Percentiles rank a stretch among this genome's conserved stretches.
Evolutionary conservation across 2,329 filamentous ascomycete genomes (phyloP).

Genomic region (Aspergillus fijiensis): DNA sequence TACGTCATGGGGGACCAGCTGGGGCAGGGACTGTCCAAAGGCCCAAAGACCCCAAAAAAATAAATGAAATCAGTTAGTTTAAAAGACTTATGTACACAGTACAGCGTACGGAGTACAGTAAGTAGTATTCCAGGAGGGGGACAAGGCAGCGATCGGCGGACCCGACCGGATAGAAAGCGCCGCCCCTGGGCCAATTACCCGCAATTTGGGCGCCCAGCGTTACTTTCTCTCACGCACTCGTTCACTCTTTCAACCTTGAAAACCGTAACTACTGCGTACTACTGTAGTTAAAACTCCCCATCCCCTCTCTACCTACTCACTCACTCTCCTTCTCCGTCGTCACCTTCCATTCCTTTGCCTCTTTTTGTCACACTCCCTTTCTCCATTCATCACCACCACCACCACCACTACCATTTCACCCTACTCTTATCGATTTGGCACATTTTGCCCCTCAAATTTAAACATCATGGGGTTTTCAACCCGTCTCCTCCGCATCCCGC

Average conservation of each 20-base stretch:
- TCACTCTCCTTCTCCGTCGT: constrained; percentile 1
- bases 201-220: constrained; percentile 12
- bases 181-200: constrained; percentile 16
- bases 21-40: no score
- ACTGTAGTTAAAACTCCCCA: constrained; percentile 7
- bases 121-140: background rate
- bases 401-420: background rate
- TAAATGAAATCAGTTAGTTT: no score
- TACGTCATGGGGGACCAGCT: constrained; percentile 3
- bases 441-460: constrained; percentile 13
- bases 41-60: no score
- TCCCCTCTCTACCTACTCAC: constrained; percentile 10
- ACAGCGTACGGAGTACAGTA: background rate
- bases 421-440: background rate
- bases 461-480: constrained; percentile 39
- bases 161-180: constrained; percentile 21
- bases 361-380: constrained; percentile 8
- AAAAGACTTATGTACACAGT: background rate
- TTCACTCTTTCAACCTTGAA: no score
- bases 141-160: constrained; percentile 23
- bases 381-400: constrained; percentile 5
- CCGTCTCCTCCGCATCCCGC: constrained; percentile 50
- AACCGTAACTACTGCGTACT: no score
- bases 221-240: background rate
- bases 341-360: constrained; percentile 18